Conservation (phyloP, 1,284 basidiomycete genomes). For the Volvariella surrecta region DNA sequence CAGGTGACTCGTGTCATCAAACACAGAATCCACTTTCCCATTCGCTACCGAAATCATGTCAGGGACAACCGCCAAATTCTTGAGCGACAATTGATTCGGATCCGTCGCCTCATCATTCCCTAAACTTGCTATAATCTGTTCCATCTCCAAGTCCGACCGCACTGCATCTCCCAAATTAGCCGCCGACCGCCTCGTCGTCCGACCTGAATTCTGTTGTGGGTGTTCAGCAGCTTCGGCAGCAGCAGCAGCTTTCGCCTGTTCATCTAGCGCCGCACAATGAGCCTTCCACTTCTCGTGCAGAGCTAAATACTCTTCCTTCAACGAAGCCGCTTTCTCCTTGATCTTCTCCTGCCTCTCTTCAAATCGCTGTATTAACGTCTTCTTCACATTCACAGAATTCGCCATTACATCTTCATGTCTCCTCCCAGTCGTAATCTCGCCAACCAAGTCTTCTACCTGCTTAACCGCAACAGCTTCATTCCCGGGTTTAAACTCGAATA, state of each 20-base stretch:
- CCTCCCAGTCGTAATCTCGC: constrained; percentile 34
- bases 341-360: constrained; percentile 40
- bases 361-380: constrained; percentile 45
- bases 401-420: constrained; percentile 26
- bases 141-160: constrained; percentile 93
- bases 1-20: constrained; percentile 80
- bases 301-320: constrained; percentile 61
- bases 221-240: constrained; percentile 33
- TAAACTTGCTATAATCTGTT: constrained; percentile 90
- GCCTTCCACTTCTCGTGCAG: constrained; percentile 66
- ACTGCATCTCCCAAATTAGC: constrained; percentile 82
- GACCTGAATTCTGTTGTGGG: constrained; percentile 33
- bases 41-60: constrained; percentile 81
- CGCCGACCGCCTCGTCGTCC: constrained; percentile 69
- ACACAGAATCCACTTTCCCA: constrained; percentile 52
- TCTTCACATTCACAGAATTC: constrained; percentile 31
- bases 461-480: constrained; percentile 23
- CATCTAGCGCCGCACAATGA: constrained; percentile 63
- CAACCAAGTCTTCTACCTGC: constrained; percentile 33
- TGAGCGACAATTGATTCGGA: constrained; percentile 78
- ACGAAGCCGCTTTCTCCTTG: constrained; percentile 42
- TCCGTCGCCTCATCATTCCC: constrained; percentile 91
- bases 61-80: constrained; percentile 86
- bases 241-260: constrained; percentile 27
- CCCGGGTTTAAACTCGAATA: constrained; percentile 9